Base-by-base conservation (phyloP, 345 rosid species). In the Corchorus capsularis region DNA sequence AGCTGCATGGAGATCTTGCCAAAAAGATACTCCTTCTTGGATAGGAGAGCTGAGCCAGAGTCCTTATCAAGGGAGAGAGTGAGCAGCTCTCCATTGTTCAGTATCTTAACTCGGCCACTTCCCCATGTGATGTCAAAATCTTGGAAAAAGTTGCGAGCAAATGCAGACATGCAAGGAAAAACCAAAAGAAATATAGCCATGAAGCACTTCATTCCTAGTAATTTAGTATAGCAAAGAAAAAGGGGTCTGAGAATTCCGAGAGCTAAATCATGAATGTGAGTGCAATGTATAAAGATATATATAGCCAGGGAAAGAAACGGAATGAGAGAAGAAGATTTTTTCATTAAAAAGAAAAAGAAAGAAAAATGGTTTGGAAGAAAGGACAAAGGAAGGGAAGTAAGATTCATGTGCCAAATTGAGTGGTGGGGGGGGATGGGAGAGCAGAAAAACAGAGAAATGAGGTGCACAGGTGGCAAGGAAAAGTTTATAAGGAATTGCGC, bases 21-120 rank as follows among this genome's bases (percentile, higher is more conserved):
- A 37, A 87, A 90, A 43, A 90, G 69, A 43, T 71, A 90, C 75
- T 85, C 83, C 32, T 85, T 85, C 81, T 85, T 88, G 85, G 89
- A 82, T 56, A 85, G 88, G 61, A 88, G 87, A 1, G 90, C 94
- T 2, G 92, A 87, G n/a, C 94, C 94, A 0, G 94, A 90, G 66
- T 80, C 74, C 67, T 62, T 70, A 37, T 90, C 94, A 1, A 88
- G 91, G 14, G 87, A 81, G 2, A 90, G 86, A 64, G 88, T 90
- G 69, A 90, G 86, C 50, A 88, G 91, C 69, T 86, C 81, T 19
- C 94, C 92, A 17, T 87, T 84, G 77, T 87, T 76, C 41, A 87
- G 86, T 60, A 90, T 72, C 82, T 82, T 84, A 53, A 69, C 92
- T 55, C 94, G 85, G 52, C 90, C 92, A 79, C 73, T 79, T 15